Base-by-base conservation (phyloP, 352 stramenopile species). In the Phytopythium sindhum region DNA sequence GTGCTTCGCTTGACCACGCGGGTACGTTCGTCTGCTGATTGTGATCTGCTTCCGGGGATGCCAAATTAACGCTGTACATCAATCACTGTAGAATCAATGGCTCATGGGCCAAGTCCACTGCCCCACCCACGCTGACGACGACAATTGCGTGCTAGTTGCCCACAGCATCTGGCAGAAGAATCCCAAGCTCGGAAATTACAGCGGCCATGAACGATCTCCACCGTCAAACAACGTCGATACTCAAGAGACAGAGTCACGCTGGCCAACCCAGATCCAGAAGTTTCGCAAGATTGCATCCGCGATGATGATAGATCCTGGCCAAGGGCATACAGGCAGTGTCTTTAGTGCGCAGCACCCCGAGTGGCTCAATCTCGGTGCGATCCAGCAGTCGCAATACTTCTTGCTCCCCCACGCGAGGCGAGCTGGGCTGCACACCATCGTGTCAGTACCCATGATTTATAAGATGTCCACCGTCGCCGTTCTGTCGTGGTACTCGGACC, bases 391-490 rank as follows among this genome's bases (percentile, higher is more conserved):
- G 4, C 78, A 90, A 23, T 90, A 90, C 64, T 94, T 94, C 57
- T 65, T 94, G 31, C 68, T 89, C 11, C 85, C 85, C 0, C 79
- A 91, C 24, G 83, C 85, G 23, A 78, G 85, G 47, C 76, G 72
- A 47, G 85, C 85, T 17, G 80, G 80, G 1, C 67, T 94, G 19
- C 77, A 89, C 48, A 89, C 82, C 0, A 64, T 90, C 10, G 70
- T 94, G 19, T 90, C 83, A 5, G 80, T 88, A 6, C 85, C 85
- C 0, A 92, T 94, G 85, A 83, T 94, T 45, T 88, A 81, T 65
- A 94, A 92, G 63, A 84, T 94, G 74, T 87, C 83, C 28, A 84
- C 84, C 0, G 75, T 94, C 37, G 85, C 85, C 10, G 83, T 94
- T 19, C 53, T 94, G n/a, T 91, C 83, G 10, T 94, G 83, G 85